Conservation (phyloP, 345 rosid species). For the Carallia brachiata region DNA sequence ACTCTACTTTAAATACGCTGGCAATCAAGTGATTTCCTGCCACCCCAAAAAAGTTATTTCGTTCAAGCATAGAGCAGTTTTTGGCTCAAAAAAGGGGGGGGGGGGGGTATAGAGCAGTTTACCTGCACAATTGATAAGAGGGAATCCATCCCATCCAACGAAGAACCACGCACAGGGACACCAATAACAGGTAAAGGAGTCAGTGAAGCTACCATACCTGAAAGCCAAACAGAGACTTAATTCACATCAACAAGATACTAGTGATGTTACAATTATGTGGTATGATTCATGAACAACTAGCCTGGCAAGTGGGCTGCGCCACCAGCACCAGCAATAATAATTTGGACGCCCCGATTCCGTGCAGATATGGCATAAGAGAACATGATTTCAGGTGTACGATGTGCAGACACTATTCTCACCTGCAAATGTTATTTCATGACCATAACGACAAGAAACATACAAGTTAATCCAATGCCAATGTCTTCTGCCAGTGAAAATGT, state of each 20-base stretch:
- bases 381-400: conserved; percentile 90
- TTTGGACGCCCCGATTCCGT: conserved; percentile 59
- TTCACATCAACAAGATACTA: not conserved
- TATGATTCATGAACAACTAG: conserved; percentile 17
- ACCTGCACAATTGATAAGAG: conserved; percentile 96
- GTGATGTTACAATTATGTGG: not conserved
- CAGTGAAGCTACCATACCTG: conserved; percentile 95
- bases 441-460: conserved; percentile 3
- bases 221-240: conserved; percentile 13
- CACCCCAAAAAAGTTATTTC: too few species aligned
- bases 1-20: too few species aligned
- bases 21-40: too few species aligned
- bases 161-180: conserved; percentile 83
- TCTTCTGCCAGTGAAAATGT: not conserved
- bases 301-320: conserved; percentile 99
- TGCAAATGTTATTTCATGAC: conserved; percentile 18
- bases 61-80: not conserved
- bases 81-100: too few species aligned
- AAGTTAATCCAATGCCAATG: not conserved
- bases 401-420: conserved; percentile 90
- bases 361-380: conserved; percentile 78
- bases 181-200: conserved; percentile 93
- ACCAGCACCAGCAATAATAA: conserved; percentile 97
- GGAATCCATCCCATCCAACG: conserved; percentile 87
- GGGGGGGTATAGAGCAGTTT: not conserved